phyloP scores from a whole-genome alignment of 257 asterid genomes.

The Nyctanthes arbortristis region DNA sequence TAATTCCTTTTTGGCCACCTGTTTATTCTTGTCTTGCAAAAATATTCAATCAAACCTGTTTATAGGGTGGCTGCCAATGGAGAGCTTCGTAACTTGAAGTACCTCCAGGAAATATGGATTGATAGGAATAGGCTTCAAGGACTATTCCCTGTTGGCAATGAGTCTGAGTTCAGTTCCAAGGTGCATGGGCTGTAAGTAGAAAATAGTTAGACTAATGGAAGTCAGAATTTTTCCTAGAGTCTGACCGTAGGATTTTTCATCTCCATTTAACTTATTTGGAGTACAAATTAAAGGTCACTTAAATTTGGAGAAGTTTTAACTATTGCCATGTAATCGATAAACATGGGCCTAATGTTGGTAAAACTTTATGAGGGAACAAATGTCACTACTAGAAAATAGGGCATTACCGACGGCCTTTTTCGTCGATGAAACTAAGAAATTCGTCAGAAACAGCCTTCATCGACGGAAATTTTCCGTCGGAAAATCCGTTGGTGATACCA shows the following conservation, averaged over 20 bases:
- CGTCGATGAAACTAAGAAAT: too few relatives aligned
- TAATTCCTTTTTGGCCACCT: background rate
- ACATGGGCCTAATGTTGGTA: too few relatives aligned
- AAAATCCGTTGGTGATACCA: too few relatives aligned
- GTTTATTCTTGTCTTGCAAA: constrained; percentile 35
- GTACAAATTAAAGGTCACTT: too few relatives aligned
- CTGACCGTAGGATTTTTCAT: background rate
- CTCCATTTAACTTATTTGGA: background rate
- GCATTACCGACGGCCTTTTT: too few relatives aligned
- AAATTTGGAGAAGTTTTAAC: too few relatives aligned
- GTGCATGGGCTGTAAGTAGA: constrained; percentile 60
- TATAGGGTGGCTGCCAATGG: constrained; percentile 79
- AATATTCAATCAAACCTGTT: constrained; percentile 85
- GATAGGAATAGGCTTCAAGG: constrained; percentile 90
- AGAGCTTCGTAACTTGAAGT: constrained; percentile 71
- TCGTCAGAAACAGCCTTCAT: too few relatives aligned
- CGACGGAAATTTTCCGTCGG: too few relatives aligned
- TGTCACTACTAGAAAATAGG: too few relatives aligned
- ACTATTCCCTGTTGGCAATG: constrained; percentile 58
- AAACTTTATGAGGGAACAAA: too few relatives aligned
- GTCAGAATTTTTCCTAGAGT: background rate
- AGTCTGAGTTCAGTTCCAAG: constrained; percentile 47
- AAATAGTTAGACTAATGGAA: background rate
- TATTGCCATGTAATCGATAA: too few relatives aligned
- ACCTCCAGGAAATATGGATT: constrained; percentile 73